Base-by-base conservation (phyloP, 441 rosid species). In the California macrophylla region DNA sequence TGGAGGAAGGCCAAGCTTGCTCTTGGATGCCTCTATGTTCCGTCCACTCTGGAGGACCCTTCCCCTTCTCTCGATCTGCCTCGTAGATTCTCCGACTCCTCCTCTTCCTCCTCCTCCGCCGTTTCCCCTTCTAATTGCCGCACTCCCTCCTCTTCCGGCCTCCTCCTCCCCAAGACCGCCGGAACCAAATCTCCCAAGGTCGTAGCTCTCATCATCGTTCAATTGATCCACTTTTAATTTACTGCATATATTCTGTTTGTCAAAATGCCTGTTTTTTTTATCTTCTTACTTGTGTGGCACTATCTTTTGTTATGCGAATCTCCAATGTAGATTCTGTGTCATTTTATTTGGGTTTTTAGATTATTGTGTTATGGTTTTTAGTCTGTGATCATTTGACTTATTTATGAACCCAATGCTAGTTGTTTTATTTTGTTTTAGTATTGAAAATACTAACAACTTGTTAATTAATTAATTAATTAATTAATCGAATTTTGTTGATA, bases 131-230 rank as follows among this genome's bases (percentile, higher is more conserved):
- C 42, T 2, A 20, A 50, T 15, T 3, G 20, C 21, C 20, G 60
- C 42, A 36, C 42, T 12, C 42, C 42, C 42, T 36, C 42, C 1
- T 88, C 96, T 77, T 84, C 90, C 29, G 89, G 90, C 18, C 78
- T 74, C 72, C 88, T 82, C 62, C 50, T 81, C 52, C 81, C 92
- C 81, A 84, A 83, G 73, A 84, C 92, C 70, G 42, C 56, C 50
- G 69, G 65, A 0, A 8, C 73, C 56, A 84, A 68, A 69, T 81
- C 93, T 16, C 81, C 86, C 30, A 88, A 88, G 98, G 98, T 88
- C 21, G 23, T 6, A 8, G 18, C 24, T 52, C 24, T 18, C 23
- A 52, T 6, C 58, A 50, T 61, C 42, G 18, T 28, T 34, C 16
- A 26, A 50, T 16, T 50, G 21, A 50, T 24, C 52, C 15, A 61